A percentile compares a stretch with the other conserved stretches of the same genome.
These are phyloP conservation scores for Ascocoryne sarcoides DNA, from an alignment of 2,329 filamentous ascomycete species.

Conservation along the genomic window DNA sequence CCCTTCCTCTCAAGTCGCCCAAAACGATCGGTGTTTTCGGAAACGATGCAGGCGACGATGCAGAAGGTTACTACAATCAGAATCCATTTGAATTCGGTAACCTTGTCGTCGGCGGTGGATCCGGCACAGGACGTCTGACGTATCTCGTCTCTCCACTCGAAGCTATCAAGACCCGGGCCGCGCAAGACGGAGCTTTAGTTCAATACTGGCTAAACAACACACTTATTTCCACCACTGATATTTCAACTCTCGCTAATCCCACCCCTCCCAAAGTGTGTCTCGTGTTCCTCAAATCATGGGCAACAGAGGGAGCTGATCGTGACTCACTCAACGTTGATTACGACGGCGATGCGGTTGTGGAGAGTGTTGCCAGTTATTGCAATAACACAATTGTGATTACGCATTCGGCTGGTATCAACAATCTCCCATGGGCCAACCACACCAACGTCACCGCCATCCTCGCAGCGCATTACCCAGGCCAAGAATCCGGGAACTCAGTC, in stretches of 20 bases:
- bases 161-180: conserved; percentile 49
- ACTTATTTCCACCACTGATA: conserved; percentile 50
- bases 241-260: conserved; percentile 34
- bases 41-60: conserved; percentile 52
- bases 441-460: conserved; percentile 69
- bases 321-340: conserved; percentile 26
- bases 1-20: conserved; percentile 48
- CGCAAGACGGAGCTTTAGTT: conserved; percentile 42
- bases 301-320: conserved; percentile 59
- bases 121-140: conserved; percentile 38
- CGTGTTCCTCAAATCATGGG: conserved; percentile 60
- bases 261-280: conserved; percentile 31
- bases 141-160: conserved; percentile 45
- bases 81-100: conserved; percentile 38
- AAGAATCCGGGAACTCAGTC: conserved; percentile 75
- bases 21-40: conserved; percentile 42
- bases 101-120: conserved; percentile 38
- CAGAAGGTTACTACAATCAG: conserved; percentile 29
- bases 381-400: conserved; percentile 52
- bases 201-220: conserved; percentile 46
- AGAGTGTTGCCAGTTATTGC: conserved; percentile 38
- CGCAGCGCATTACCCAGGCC: conserved; percentile 70
- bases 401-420: conserved; percentile 55
- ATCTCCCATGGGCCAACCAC: conserved; percentile 64
- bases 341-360: conserved; percentile 18